Percentiles rank a stretch among this genome's conserved stretches.
Conservation (phyloP, 140 eudicot genomes). For the Bidens hawaiensis region DNA sequence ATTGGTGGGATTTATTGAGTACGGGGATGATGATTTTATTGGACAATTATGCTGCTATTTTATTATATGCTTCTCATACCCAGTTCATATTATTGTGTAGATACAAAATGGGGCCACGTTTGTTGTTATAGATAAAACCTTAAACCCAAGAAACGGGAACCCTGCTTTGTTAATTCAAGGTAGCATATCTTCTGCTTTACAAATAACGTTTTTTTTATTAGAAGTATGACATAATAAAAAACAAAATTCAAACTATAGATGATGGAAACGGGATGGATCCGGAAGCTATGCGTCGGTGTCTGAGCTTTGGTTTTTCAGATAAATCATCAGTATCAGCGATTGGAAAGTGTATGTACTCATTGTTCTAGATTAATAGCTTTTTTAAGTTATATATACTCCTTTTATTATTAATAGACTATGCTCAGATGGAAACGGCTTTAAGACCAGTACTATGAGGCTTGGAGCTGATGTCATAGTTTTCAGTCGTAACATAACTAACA, state of each 20-base stretch:
- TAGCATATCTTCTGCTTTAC: constrained; percentile 17
- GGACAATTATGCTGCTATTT: not conserved
- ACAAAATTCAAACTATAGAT: constrained; percentile 41
- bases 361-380: not conserved
- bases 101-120: constrained; percentile 86
- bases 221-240: no score
- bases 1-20: no score
- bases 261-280: constrained; percentile 97
- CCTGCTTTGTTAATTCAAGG: constrained; percentile 79
- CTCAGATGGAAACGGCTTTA: constrained; percentile 99
- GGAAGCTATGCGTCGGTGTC: constrained; percentile 71
- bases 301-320: constrained; percentile 95
- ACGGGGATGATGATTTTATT: no score
- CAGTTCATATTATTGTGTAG: constrained; percentile 30
- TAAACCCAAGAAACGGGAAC: constrained; percentile 69
- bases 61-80: constrained; percentile 13
- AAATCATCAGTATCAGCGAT: constrained; percentile 57
- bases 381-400: not conserved
- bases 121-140: constrained; percentile 58
- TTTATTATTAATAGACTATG: constrained; percentile 23
- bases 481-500: constrained; percentile 49
- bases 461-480: constrained; percentile 95
- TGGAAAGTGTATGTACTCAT: constrained; percentile 66
- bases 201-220: not conserved
- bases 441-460: constrained; percentile 97